Base-by-base conservation (phyloP, 2,329 filamentous ascomycete genomes). In the Fusarium sarcochroum region DNA sequence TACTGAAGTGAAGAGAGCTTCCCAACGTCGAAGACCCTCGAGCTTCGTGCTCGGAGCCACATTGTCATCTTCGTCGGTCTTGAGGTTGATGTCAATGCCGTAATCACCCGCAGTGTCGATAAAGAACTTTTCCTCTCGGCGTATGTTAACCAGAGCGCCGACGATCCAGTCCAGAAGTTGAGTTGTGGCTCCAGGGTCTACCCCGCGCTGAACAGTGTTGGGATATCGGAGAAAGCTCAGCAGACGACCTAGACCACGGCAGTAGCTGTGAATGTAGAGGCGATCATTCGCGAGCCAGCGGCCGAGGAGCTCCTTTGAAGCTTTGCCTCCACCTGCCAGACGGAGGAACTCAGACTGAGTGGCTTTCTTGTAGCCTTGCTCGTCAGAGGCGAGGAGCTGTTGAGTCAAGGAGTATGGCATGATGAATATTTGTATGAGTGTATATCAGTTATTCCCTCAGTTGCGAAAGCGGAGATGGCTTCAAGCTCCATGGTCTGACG, bases 271-370 rank as follows among this genome's bases (percentile, higher is more conserved):
- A 34, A 90, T 88, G 78, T 93, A 91, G 61, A 93, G 85, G 10
- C 89, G 83, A 77, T 93, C 91, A 77, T 92, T 91, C 14, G 88
- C 87, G 42, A 93, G 87, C 91, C 91, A 93, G 76, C 85, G 83
- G 20, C 86, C 85, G 13, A 93, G 81, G 2, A 83, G 79, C 1
- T 81, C 73, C 48, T 87, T 87, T 18, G 86, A 80, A 18, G 91
- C 80, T 0, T 84, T 86, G 21, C 91, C 91, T 56, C 84, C 82
- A 15, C 90, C 90, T 7, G 91, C 90, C 47, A 87, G 84, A 13
- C 81, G 82, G 51, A 93, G 86, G 78, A 93, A 93, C 0, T 87
- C 83, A 54, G 89, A 85, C 62, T 90, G 88, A 0, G 90, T 93
- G 13, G 91, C 89, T 27, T 79, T 77, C 5, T 77, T 79, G 76